Conservation (phyloP, 805 yeast genomes). For the Hanseniaspora hatyaiensis region DNA sequence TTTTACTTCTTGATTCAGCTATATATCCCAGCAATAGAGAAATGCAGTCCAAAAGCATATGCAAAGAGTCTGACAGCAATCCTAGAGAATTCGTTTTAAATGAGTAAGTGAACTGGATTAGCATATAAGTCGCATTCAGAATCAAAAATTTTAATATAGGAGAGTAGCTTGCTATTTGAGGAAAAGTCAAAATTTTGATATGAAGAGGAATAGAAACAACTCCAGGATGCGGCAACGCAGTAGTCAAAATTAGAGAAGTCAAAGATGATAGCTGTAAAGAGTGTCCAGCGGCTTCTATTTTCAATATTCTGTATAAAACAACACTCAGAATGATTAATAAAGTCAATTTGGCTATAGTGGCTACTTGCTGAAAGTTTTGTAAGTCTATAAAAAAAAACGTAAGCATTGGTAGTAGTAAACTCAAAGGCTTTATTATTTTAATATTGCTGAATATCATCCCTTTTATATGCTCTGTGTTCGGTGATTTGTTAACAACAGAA, state of each 20-base stretch:
- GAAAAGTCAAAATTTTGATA: slow-evolving; percentile 14
- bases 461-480: background rate
- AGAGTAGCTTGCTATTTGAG: slow-evolving; percentile 13
- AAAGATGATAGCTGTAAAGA: slow-evolving; percentile 3
- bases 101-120: slow-evolving; percentile 82
- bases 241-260: slow-evolving; percentile 9
- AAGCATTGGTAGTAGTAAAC: background rate
- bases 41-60: slow-evolving; percentile 91
- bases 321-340: background rate
- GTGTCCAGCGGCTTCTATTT: background rate
- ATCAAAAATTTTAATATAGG: slow-evolving; percentile 76
- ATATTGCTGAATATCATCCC: background rate
- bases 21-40: slow-evolving; percentile 80
- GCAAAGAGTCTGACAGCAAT: slow-evolving; percentile 80
- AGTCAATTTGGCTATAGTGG: background rate
- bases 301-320: background rate
- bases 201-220: slow-evolving; percentile 10
- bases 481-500: background rate
- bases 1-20: slow-evolving; percentile 59
- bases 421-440: background rate
- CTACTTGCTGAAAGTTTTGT: background rate
- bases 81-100: slow-evolving; percentile 88
- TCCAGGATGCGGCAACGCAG: slow-evolving; percentile 10
- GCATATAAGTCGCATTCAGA: slow-evolving; percentile 85
- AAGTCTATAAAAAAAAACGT: background rate